A percentile compares a stretch with the other conserved stretches of the same genome.
These are phyloP conservation scores for Prunus fruticosa DNA, from an alignment of 306 rosid species.

Conservation along the genomic window DNA sequence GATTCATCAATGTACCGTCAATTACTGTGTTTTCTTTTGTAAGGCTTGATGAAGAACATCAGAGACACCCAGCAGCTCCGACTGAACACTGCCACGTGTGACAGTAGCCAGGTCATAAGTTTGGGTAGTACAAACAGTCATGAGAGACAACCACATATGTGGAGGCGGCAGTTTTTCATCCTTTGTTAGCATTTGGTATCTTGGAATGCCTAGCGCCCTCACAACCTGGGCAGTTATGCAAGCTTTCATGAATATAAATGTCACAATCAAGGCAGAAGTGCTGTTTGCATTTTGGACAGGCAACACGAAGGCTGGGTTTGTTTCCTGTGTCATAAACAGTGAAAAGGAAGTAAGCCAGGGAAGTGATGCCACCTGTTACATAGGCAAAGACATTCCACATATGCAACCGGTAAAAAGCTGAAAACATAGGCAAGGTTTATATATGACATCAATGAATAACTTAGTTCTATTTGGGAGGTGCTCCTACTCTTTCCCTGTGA, in stretches of 20 bases:
- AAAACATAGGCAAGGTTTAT: neutral
- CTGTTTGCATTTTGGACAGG: slow-evolving; percentile 82
- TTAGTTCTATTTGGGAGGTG: neutral
- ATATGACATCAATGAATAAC: neutral
- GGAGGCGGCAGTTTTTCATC: slow-evolving; percentile 14
- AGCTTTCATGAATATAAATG: slow-evolving; percentile 86
- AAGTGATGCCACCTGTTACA: neutral
- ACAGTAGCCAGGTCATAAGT: neutral
- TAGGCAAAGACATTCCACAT: neutral
- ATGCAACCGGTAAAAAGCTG: slow-evolving; percentile 13
- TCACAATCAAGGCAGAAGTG: slow-evolving; percentile 92
- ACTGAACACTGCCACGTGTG: neutral
- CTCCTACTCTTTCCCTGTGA: neutral
- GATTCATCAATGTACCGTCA: neutral
- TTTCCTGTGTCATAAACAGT: slow-evolving; percentile 58
- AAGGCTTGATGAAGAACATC: neutral
- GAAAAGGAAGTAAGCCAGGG: slow-evolving; percentile 1
- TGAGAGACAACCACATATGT: no score
- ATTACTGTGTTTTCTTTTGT: neutral
- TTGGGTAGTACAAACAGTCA: no score
- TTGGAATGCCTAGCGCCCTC: slow-evolving; percentile 71
- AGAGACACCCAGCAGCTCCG: neutral
- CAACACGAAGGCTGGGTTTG: slow-evolving; percentile 62
- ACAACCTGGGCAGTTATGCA: slow-evolving; percentile 97
- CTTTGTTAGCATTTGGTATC: slow-evolving; percentile 30